phyloP scores from a whole-genome alignment of 805 yeast species.

The Peterozyma xylosa region DNA sequence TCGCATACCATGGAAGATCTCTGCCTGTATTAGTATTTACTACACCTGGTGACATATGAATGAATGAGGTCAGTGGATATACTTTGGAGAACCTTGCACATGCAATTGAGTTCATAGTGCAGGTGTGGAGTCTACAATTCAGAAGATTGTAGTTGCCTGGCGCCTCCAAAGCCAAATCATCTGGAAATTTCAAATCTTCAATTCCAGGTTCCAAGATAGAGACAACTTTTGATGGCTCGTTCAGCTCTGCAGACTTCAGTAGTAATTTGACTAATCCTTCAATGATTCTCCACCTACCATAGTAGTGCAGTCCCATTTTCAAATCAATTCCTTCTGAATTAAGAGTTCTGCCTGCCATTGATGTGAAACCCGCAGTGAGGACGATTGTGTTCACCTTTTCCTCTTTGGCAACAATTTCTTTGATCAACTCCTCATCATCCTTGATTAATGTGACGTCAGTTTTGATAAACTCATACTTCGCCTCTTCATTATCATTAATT shows the following conservation, averaged over 20 bases:
- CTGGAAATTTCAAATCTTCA: constrained; percentile 11
- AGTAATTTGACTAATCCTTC: constrained; percentile 15
- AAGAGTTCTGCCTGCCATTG: constrained; percentile 26
- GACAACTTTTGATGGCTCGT: constrained; percentile 17
- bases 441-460: constrained; percentile 2
- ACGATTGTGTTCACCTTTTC: constrained; percentile 10
- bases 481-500: constrained; percentile 10
- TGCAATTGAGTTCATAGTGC: constrained; percentile 14
- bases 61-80: constrained; percentile 14
- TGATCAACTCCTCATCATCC: constrained; percentile 5
- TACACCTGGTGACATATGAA: constrained; percentile 17
- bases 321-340: constrained; percentile 18
- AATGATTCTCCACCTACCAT: constrained; percentile 17
- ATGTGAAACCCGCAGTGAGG: constrained; percentile 13
- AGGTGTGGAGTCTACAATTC: constrained; percentile 9
- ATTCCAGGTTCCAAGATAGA: constrained; percentile 16
- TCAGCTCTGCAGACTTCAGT: constrained; percentile 11
- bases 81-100: constrained; percentile 10
- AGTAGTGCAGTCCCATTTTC: constrained; percentile 17
- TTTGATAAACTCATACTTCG: constrained; percentile 11
- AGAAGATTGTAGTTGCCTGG: constrained; percentile 9
- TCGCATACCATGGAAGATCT: constrained; percentile 13
- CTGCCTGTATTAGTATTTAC: constrained; percentile 13
- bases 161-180: constrained; percentile 17
- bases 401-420: constrained; percentile 6